These are phyloP conservation scores for Penicillium polonicum DNA, from an alignment of 2,329 filamentous ascomycete species.

Conservation along the genomic window DNA sequence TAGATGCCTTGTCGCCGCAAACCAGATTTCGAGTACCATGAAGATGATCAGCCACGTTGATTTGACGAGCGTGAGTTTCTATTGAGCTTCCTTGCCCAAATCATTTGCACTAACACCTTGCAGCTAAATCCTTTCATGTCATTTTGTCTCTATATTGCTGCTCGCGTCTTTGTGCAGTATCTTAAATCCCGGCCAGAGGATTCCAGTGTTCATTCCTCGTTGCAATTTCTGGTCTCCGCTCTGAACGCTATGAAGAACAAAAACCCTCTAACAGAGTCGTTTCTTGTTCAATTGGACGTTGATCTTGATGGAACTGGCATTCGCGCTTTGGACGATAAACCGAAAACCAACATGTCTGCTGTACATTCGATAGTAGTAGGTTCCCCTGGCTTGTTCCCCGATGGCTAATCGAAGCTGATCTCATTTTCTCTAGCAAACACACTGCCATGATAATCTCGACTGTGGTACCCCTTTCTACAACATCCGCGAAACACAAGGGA, in stretches of 20 bases:
- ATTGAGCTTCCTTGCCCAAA: background rate
- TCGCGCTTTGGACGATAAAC: slow-evolving; percentile 21
- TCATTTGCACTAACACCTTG: slow-evolving; percentile 19
- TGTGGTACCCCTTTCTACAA: slow-evolving; percentile 10
- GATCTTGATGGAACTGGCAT: slow-evolving; percentile 67
- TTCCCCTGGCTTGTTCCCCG: background rate
- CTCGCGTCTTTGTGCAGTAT: slow-evolving; percentile 92
- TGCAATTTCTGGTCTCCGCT: slow-evolving; percentile 86
- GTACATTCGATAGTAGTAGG: slow-evolving; percentile 16
- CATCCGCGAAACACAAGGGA: slow-evolving; percentile 10
- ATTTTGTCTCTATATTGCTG: slow-evolving; percentile 94
- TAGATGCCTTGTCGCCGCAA: slow-evolving; percentile 87
- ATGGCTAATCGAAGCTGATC: slow-evolving; percentile 2
- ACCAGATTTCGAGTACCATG: slow-evolving; percentile 94
- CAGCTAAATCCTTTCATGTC: slow-evolving; percentile 95
- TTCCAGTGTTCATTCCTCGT: slow-evolving; percentile 69
- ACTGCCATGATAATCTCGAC: slow-evolving; percentile 12
- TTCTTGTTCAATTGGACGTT: slow-evolving; percentile 87
- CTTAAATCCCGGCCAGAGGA: slow-evolving; percentile 92
- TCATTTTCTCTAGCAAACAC: slow-evolving; percentile 9
- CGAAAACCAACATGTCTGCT: slow-evolving; percentile 8
- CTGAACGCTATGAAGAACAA: slow-evolving; percentile 86
- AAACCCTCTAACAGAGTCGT: slow-evolving; percentile 91
- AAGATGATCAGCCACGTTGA: slow-evolving; percentile 90
- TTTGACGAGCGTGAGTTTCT: slow-evolving; percentile 66